Evolutionary conservation across 345 rosid species (phyloP).

Genomic region (Arabidopsis suecica): DNA sequence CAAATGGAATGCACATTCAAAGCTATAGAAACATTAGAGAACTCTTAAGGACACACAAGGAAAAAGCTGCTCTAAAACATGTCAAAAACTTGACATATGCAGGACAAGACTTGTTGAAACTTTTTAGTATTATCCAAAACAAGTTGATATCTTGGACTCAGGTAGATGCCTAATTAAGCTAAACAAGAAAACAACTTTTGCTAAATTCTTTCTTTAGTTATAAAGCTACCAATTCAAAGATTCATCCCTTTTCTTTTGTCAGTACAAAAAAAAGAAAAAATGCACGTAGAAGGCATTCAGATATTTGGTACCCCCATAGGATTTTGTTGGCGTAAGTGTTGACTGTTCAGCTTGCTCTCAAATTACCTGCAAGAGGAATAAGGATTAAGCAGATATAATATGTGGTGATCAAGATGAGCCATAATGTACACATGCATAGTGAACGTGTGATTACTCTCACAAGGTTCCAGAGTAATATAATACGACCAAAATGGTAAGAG

Average conservation of each 20-base stretch:
- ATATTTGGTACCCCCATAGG: not conserved
- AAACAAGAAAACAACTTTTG: slow-evolving; percentile 4
- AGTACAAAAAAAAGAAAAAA: not conserved
- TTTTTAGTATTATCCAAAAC: slow-evolving; percentile 7
- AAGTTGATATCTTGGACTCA: not conserved
- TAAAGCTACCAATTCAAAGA: not conserved
- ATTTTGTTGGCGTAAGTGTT: slow-evolving; percentile 11
- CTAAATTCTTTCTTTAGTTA: not conserved
- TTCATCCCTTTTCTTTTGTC: not conserved
- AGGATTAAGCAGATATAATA: slow-evolving; percentile 11
- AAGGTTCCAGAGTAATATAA: not conserved
- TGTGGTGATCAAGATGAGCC: not conserved
- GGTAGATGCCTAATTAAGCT: slow-evolving; percentile 18
- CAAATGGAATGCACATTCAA: slow-evolving; percentile 2
- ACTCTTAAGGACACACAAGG: not conserved
- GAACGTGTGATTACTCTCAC: not conserved
- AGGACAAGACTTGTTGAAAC: not conserved
- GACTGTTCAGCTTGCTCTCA: slow-evolving; percentile 33
- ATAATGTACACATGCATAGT: not conserved
- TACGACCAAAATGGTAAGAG: slow-evolving; percentile 5
- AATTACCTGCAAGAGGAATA: slow-evolving; percentile 39
- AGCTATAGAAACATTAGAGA: slow-evolving; percentile 2
- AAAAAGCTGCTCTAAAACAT: not conserved
- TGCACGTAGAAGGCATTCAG: slow-evolving; percentile 1
- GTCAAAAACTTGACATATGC: not conserved